These are phyloP conservation scores for Endoconidiophora polonica DNA, from an alignment of 2,329 filamentous ascomycete genomes.

Conservation along the genomic window DNA sequence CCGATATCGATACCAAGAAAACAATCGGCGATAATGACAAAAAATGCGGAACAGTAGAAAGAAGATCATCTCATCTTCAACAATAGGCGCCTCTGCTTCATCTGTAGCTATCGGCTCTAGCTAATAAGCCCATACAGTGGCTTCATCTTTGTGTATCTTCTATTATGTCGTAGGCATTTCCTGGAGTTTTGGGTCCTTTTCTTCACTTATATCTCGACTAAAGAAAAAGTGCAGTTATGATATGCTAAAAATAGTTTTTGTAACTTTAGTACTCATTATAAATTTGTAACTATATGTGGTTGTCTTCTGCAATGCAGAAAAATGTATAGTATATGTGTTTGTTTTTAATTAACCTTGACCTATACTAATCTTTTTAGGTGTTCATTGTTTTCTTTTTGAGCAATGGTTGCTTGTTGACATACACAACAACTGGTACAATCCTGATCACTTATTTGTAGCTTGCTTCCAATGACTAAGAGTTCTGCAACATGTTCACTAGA, in stretches of 20 bases:
- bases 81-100: not conserved
- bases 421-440: too few species aligned
- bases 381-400: too few species aligned
- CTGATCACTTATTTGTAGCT: too few species aligned
- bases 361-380: too few species aligned
- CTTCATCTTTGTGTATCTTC: not conserved
- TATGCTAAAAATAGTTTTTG: not conserved
- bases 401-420: too few species aligned
- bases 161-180: slow-evolving; percentile 1
- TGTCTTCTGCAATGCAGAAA: too few species aligned
- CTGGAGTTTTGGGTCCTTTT: slow-evolving; percentile 5
- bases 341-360: too few species aligned
- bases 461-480: too few species aligned
- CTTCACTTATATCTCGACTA: not conserved
- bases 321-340: too few species aligned
- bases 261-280: not conserved
- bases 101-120: not conserved
- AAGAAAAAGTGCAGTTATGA: slow-evolving; percentile 1
- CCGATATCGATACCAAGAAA: not conserved
- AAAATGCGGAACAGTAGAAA: slow-evolving; percentile 14
- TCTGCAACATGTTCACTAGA: too few species aligned
- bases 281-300: not conserved
- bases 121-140: not conserved
- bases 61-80: not conserved
- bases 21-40: slow-evolving; percentile 12